A percentile compares a stretch with the other conserved stretches of the same genome.
These are phyloP conservation scores for Sporothrix schenckii DNA, from an alignment of 2,329 filamentous ascomycete species.

Conservation along the genomic window DNA sequence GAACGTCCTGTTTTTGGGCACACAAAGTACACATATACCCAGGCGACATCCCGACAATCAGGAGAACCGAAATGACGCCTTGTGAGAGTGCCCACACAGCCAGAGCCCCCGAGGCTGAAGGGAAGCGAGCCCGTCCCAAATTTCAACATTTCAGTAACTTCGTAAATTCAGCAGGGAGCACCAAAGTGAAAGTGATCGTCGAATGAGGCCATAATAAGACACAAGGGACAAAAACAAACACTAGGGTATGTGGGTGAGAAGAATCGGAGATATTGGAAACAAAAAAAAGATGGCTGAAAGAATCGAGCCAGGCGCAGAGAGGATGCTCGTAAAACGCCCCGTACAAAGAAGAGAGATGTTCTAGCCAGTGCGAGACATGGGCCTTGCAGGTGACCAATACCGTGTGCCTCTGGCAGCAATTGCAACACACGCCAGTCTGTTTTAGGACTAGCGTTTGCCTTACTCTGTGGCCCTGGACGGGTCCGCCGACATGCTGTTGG, in stretches of 20 bases:
- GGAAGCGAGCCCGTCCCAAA: neutral
- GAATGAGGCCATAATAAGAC: neutral
- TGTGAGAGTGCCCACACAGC: neutral
- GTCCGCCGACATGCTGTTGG: conserved; percentile 25
- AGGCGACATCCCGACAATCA: conserved; percentile 4
- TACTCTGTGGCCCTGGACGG: conserved; percentile 6
- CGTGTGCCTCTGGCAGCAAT: neutral
- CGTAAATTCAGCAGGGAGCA: neutral
- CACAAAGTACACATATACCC: neutral
- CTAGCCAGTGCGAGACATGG: conserved; percentile 14
- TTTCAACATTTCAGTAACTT: neutral
- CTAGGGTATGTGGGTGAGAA: too few species aligned
- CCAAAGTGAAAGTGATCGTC: neutral
- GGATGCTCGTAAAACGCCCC: neutral
- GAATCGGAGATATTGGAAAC: too few species aligned
- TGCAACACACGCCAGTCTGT: conserved; percentile 16
- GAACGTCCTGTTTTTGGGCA: neutral
- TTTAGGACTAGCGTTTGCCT: neutral
- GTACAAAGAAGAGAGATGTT: neutral
- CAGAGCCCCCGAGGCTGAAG: neutral
- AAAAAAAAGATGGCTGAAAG: conserved; percentile 9
- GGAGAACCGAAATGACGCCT: conserved; percentile 13
- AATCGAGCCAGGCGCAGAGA: conserved; percentile 21
- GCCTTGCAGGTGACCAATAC: neutral
- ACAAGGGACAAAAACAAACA: neutral